Evolutionary conservation across 2,329 filamentous ascomycete genomes (phyloP), one percentile per base, ranked within the genome.

Genomic region (Colletotrichum shisoi): DNA sequence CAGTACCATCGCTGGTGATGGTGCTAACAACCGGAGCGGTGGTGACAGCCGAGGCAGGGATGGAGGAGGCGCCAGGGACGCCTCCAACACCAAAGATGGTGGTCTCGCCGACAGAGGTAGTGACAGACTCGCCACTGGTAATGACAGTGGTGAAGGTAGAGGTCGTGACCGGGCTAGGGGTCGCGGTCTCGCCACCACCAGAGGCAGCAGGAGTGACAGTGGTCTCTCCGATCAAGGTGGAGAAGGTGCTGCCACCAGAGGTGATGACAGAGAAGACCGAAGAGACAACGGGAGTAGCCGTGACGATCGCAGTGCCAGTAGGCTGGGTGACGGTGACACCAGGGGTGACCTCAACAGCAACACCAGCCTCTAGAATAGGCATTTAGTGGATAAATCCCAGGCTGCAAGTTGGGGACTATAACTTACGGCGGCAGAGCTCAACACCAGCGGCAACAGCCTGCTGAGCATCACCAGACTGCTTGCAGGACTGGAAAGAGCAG

Each of bases 401-500:
- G 11, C 15, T 53, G 9, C 21, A 27, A n/a, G 34, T 21, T 39
- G 2, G 17, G 15, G 21, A 9, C 3, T 19, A 19, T 21, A n/a
- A 72, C 76, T 72, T 73, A 79, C 78, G 67, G 24, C 73, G 65
- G 74, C 83, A 85, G 63, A 80, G 66, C 13, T 71, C 58, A 63
- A 79, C 71, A 48, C 76, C 83, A 69, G 78, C 83, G 34, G 71
- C 62, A 46, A 84, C 73, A 63, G 76, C 79, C 48, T 75, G 69
- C 40, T 74, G 71, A 56, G 79, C 79, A 54, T 79, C 74, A 17
- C 74, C 70, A 27, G 49, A 17, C 15, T 71, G 64, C 34, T 49
- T 63, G 77, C 83, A 85, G 51, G 77, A 75, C 74, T 81, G 75
- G 69, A 71, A 70, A 19, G 83, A 79, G 76, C 84, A 86, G 78